Evolutionary conservation across 2,329 filamentous ascomycete genomes (phyloP), one percentile per base, ranked within the genome.

Genomic region (Periconia sp.): DNA sequence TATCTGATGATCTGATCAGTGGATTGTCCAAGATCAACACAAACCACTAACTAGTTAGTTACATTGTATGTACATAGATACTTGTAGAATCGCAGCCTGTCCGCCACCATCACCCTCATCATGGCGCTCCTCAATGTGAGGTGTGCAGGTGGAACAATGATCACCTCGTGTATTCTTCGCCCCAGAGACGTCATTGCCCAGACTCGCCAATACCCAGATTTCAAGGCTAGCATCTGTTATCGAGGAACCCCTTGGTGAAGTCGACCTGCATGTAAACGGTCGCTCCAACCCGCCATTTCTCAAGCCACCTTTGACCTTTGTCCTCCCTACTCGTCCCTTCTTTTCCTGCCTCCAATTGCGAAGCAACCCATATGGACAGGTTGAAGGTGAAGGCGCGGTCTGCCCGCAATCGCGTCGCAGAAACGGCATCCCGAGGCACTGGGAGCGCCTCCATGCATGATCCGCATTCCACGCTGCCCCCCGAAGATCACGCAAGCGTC

Each of bases 351-450:
- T 15, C 15, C n/a, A 33, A 27, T 35, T 27, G 23, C 23, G 8
- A 27, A 27, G 23, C 23, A 8, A 27, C 23, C 30, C 17, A 23
- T 45, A 74, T 74, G 71, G 70, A 74, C 55, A 71, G 61, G 48
- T 56, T 72, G 30, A 70, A 67, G 60, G 52, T 58, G 17, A 71
- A 70, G 63, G 62, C 70, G 56, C 63, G 66, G 48, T 63, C 67
- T 20, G 69, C 71, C 47, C 70, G 70, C 59, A 71, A 71, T 52
- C 64, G 58, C 46, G 58, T 69, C 35, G 64, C 67, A 44, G 62
- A 67, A 33, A 58, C 58, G 31, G 59, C 64, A 2, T 70, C 69
- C 41, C 59, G 60, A 27, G 65, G 65, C 15, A 62, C 61, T 15
- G 65, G 63, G 18, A 62, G 57, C 41, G 68, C 53, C 14, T 65